Evolutionary conservation across 169 alveolate genomes (phyloP), one percentile per base, ranked within the genome.

Genomic region (Plasmodium falciparum): DNA sequence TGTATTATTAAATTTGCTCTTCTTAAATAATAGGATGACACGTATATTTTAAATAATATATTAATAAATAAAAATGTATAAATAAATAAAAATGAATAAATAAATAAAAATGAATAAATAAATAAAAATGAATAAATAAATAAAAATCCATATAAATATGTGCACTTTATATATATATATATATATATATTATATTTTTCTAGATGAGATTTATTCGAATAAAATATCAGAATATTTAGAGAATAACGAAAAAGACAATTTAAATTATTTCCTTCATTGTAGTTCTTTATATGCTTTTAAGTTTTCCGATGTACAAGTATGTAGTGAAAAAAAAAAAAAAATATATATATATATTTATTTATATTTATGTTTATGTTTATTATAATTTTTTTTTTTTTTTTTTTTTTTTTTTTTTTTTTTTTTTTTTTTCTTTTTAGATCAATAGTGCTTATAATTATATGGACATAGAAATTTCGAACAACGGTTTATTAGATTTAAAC

Each of bases 301-400:
- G 7, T 80, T 67, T 80, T 56, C 80, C 15, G 90, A 80, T 29
- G 15, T 80, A 50, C 90, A 80, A 73, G 90, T 80, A 80, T 33
- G 8, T 0, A 33, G 45, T 33, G 45, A 0, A 33, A 33, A 33
- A 3, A 33, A 4, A 33, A 20, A 20, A 20, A 20, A 20, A 20
- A 33, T 33, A 33, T 33, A 33, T 33, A 4, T 33, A 4, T 33
- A 4, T 33, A 4, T 33, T 0, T 33, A 33, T 49, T 24, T 22
- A 80, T 59, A 20, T 22, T 22, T 8, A 17, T n/a, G 1, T 24
- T 5, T 2, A n/a, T 72, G 12, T 54, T 13, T 2, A 15, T 20
- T 5, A 17, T 1, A 15, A 59, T 7, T 73, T 73, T n/a, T 56
- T 33, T 17, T 43, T 45, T n/a, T 50, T 29, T 43, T 66, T 43